These are phyloP conservation scores for Hymenotorrendiella dingleyae DNA, from an alignment of 2,329 filamentous ascomycete genomes.

Conservation along the genomic window DNA sequence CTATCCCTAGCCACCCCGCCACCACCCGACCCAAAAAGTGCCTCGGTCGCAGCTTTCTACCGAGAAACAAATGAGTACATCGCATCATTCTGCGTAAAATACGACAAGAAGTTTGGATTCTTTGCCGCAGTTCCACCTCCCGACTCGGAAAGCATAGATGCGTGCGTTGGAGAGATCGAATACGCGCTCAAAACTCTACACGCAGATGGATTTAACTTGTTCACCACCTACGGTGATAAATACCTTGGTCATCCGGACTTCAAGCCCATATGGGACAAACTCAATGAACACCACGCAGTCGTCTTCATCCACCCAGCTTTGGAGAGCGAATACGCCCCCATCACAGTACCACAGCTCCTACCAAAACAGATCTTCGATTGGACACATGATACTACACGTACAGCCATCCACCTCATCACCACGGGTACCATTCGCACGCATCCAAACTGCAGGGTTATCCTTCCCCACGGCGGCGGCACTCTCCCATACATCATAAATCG, in stretches of 20 bases:
- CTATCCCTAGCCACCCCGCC: conserved; percentile 18
- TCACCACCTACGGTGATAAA: conserved; percentile 37
- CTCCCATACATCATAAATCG: conserved; percentile 37
- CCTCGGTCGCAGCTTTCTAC: conserved; percentile 2
- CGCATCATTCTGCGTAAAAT: conserved; percentile 29
- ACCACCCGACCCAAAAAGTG: conserved; percentile 1
- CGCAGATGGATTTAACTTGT: conserved; percentile 42
- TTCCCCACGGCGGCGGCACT: conserved; percentile 42
- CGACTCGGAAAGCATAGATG: conserved; percentile 15
- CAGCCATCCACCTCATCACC: conserved; percentile 38
- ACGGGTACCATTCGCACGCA: conserved; percentile 29
- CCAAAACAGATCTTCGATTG: conserved; percentile 39
- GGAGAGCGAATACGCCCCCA: conserved; percentile 31
- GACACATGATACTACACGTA: conserved; percentile 40
- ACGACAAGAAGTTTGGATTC: conserved; percentile 35
- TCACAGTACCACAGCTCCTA: conserved; percentile 29
- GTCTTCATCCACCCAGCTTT: conserved; percentile 44
- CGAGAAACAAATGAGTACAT: conserved; percentile 31
- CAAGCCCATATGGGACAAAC: conserved; percentile 38
- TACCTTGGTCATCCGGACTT: conserved; percentile 42
- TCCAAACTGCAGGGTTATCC: conserved; percentile 39
- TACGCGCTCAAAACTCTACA: conserved; percentile 36
- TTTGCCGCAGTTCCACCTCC: conserved; percentile 37
- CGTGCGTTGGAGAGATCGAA: conserved; percentile 32
- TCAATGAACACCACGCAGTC: conserved; percentile 36